Evolutionary conservation across 768 basidiomycete species (phyloP).

Genomic region (Rhodocollybia butyracea): DNA sequence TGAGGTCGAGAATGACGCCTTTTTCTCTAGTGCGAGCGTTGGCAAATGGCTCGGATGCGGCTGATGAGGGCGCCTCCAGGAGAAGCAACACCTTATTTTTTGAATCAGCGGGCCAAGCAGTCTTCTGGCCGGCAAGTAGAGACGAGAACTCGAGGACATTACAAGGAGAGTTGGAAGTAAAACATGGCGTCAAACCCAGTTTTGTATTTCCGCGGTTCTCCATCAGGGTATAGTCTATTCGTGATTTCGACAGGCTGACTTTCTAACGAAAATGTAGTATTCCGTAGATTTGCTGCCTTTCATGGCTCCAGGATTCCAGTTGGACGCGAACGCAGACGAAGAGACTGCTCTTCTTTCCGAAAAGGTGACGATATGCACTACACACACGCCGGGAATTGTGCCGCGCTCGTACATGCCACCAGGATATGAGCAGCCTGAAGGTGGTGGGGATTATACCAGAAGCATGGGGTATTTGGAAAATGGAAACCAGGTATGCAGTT

Average conservation of each 20-base stretch:
- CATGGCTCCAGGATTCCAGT: slow-evolving; percentile 30
- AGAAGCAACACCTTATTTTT: slow-evolving; percentile 47
- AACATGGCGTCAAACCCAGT: slow-evolving; percentile 38
- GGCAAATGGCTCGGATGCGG: slow-evolving; percentile 46
- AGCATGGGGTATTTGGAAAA: slow-evolving; percentile 52
- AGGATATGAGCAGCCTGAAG: slow-evolving; percentile 41
- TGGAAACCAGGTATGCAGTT: too few species aligned
- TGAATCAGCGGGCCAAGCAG: slow-evolving; percentile 37
- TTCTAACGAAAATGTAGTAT: slow-evolving; percentile 25
- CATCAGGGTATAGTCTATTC: not conserved
- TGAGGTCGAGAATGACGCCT: not conserved
- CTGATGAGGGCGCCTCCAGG: slow-evolving; percentile 23
- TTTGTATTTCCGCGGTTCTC: slow-evolving; percentile 32
- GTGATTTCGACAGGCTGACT: not conserved
- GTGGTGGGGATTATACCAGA: slow-evolving; percentile 44
- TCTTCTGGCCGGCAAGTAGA: slow-evolving; percentile 45
- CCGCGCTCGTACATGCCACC: slow-evolving; percentile 50
- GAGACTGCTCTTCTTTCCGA: slow-evolving; percentile 3
- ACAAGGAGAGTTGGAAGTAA: slow-evolving; percentile 51
- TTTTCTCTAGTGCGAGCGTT: slow-evolving; percentile 33
- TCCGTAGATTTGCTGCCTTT: slow-evolving; percentile 30
- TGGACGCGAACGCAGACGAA: not conserved
- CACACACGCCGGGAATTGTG: slow-evolving; percentile 34
- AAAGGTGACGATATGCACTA: slow-evolving; percentile 10
- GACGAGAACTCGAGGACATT: slow-evolving; percentile 32